A percentile compares a stretch with the other conserved stretches of the same genome.
These are phyloP conservation scores for Filosporella fistucella DNA, from an alignment of 495 filamentous ascomycete species.

Conservation along the genomic window DNA sequence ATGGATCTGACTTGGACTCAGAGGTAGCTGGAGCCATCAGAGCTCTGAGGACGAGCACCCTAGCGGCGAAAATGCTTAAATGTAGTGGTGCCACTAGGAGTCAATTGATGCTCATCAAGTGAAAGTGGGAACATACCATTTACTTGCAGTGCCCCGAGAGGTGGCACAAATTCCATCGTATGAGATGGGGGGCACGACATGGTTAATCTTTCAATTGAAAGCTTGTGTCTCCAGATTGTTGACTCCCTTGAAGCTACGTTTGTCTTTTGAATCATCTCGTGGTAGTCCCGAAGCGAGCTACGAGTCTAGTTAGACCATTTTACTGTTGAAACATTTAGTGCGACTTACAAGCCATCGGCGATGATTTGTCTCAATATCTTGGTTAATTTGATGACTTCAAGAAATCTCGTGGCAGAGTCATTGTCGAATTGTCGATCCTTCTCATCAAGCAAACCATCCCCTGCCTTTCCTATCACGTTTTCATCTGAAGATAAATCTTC, in stretches of 20 bases:
- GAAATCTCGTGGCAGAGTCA: neutral
- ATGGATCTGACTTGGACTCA: constrained; percentile 12
- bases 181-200: too few relatives aligned
- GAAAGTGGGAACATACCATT: too few relatives aligned
- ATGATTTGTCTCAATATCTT: constrained; percentile 2
- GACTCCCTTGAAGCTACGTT: neutral
- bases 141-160: too few relatives aligned
- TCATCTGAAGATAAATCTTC: constrained; percentile 17
- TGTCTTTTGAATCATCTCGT: neutral
- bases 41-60: constrained; percentile 15
- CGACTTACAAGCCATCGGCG: constrained; percentile 4
- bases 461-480: constrained; percentile 11
- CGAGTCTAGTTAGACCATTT: neutral
- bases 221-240: neutral
- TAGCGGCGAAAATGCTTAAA: constrained; percentile 16
- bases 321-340: neutral
- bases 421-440: constrained; percentile 1
- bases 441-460: neutral
- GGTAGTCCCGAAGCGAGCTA: constrained; percentile 7
- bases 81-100: constrained; percentile 14
- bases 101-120: too few relatives aligned
- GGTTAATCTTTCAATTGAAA: too few relatives aligned
- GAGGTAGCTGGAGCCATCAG: constrained; percentile 20
- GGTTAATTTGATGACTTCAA: constrained; percentile 11
- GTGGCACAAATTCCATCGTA: too few relatives aligned